Base-by-base conservation (phyloP, 345 rosid species). In the Lepidium sativum region DNA sequence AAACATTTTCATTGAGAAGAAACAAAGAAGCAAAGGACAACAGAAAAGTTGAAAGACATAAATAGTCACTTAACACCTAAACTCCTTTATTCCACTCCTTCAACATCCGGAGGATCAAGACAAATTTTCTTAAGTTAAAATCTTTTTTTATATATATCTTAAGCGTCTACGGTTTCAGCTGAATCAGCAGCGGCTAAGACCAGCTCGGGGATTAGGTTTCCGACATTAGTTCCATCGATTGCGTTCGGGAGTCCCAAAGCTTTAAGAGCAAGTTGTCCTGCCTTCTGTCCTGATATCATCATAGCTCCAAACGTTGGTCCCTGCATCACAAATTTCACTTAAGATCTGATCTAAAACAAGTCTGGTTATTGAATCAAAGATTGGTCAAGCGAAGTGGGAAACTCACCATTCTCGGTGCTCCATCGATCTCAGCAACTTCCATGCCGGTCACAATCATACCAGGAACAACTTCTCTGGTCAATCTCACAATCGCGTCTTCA, bases 391-490 rank as follows among this genome's bases (percentile, higher is more conserved):
- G 2, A 10, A 31, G 5, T 1, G 7, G 10, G 2, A 17, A 2
- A 44, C 47, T 71, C 37, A 90, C 95, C 97, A 88, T 94, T 76
- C 99, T 80, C 1, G 92, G 95, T 13, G 97, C 73, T 1, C 99
- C 97, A 62, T 94, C 97, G 40, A 94, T 88, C 80, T 94, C 96
- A 0, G 92, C 97, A 60, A 94, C 99, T 77, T 94, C 96, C 99
- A 90, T 94, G 17, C 96, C 92, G 18, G 96, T 85, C 1, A 90
- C 87, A 43, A 90, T 88, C 97, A 94, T 90, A 10, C 96, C 97
- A 4, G 96, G 97, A 47, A 88, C 95, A 55, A 86, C 55, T 77
- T 94, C 97, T 66, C 95, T 81, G 1, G 96, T 87, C 71, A 90
- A 78, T 49, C 85, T 77, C 32, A 88, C 96, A 38, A 90, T 94